phyloP scores from a whole-genome alignment of 1,284 basidiomycete species.

The Anthracocystis setariae region DNA sequence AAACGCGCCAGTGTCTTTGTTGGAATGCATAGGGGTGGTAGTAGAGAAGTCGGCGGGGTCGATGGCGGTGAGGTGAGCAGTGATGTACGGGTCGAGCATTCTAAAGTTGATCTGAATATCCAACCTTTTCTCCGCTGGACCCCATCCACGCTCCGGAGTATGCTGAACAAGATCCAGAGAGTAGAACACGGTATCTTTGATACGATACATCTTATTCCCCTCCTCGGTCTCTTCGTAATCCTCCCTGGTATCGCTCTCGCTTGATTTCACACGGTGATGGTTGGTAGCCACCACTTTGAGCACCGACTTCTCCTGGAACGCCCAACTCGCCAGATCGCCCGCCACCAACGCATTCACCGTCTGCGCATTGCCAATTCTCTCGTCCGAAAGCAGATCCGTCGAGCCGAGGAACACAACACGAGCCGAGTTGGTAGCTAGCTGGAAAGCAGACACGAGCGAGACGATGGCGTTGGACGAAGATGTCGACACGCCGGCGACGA shows the following conservation, averaged over 20 bases:
- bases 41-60: slow-evolving; percentile 12
- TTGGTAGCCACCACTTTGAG: slow-evolving; percentile 80
- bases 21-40: slow-evolving; percentile 19
- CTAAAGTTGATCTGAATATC: slow-evolving; percentile 94
- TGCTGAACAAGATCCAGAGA: slow-evolving; percentile 77
- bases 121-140: slow-evolving; percentile 76
- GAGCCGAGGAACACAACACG: slow-evolving; percentile 85
- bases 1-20: slow-evolving; percentile 15
- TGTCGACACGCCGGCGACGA: slow-evolving; percentile 45
- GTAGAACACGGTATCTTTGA: slow-evolving; percentile 82
- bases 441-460: slow-evolving; percentile 84
- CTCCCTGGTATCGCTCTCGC: slow-evolving; percentile 47
- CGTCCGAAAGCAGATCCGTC: slow-evolving; percentile 77
- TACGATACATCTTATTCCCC: slow-evolving; percentile 79
- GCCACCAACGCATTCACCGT: slow-evolving; percentile 79
- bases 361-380: slow-evolving; percentile 10
- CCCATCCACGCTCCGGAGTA: slow-evolving; percentile 74
- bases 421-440: slow-evolving; percentile 78
- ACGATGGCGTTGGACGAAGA: slow-evolving; percentile 60
- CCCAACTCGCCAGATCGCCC: slow-evolving; percentile 83
- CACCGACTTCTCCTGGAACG: slow-evolving; percentile 86
- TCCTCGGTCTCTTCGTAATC: slow-evolving; percentile 66
- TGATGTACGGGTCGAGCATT: slow-evolving; percentile 83
- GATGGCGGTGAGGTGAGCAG: slow-evolving; percentile 41
- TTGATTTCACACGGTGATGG: slow-evolving; percentile 76